Evolutionary conservation across 2,329 filamentous ascomycete species (phyloP).

Genomic region (Graphiopsis chlorocephala): DNA sequence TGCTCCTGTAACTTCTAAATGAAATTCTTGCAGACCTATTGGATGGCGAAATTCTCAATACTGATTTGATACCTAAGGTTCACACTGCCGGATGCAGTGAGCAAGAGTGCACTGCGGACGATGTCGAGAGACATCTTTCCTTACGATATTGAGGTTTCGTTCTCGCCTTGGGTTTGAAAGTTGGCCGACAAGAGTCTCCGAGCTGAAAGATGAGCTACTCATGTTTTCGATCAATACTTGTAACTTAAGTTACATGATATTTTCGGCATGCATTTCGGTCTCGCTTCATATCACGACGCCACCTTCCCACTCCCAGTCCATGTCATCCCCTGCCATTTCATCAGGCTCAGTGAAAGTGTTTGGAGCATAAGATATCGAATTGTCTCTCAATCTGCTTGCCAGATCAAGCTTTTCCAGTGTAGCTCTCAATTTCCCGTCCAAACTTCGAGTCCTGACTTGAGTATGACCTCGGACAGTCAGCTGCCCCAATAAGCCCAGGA

Average conservation of each 20-base stretch:
- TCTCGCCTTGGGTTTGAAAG: background rate
- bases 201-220: background rate
- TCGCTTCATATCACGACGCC: background rate
- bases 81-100: background rate
- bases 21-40: background rate
- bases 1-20: background rate
- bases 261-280: no score
- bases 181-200: background rate
- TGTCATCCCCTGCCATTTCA: background rate
- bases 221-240: background rate
- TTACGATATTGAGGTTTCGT: background rate
- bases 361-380: background rate
- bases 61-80: background rate
- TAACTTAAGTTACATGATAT: no score
- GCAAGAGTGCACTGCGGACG: background rate
- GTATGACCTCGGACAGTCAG: constrained; percentile 23
- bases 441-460: constrained; percentile 19
- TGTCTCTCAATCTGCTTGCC: background rate
- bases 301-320: constrained; percentile 2
- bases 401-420: background rate
- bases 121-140: background rate
- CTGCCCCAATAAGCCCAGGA: constrained; percentile 18
- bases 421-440: constrained; percentile 4
- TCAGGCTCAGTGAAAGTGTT: background rate
- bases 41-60: no score